Conservation (phyloP, 352 stramenopile genomes). For the Pythium aristosporum region DNA sequence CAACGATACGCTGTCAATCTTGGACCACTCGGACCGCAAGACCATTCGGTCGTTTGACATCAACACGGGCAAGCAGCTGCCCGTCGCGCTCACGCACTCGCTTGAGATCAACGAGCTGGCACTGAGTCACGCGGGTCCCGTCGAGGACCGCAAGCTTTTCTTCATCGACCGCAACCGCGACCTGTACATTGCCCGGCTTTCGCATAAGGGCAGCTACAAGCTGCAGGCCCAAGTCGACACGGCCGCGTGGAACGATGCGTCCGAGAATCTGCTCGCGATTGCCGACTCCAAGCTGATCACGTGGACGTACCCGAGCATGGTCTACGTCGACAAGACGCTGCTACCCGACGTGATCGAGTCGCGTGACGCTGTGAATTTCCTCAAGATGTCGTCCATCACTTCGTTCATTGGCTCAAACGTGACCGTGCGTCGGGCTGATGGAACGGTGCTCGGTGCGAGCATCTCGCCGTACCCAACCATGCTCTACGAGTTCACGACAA, state of each 20-base stretch:
- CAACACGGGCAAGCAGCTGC: constrained; percentile 77
- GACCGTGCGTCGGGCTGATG: constrained; percentile 86
- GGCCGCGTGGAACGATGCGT: constrained; percentile 87
- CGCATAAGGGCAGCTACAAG: constrained; percentile 71
- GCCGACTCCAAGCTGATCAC: constrained; percentile 88
- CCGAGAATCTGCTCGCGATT: constrained; percentile 86
- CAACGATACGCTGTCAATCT: constrained; percentile 83
- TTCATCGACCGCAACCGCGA: constrained; percentile 90
- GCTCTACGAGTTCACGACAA: constrained; percentile 84
- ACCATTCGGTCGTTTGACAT: constrained; percentile 90
- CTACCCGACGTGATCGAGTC: constrained; percentile 74
- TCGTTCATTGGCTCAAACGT: constrained; percentile 86
- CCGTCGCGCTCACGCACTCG: constrained; percentile 59
- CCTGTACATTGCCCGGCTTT: constrained; percentile 72
- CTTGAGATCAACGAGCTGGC: constrained; percentile 82
- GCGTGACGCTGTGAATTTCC: constrained; percentile 75
- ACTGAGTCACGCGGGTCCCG: constrained; percentile 75
- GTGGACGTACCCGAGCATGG: constrained; percentile 91
- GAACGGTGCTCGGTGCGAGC: constrained; percentile 76
- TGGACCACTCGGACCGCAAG: constrained; percentile 89
- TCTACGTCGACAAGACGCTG: constrained; percentile 91
- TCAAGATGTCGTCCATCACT: constrained; percentile 84
- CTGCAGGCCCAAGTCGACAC: constrained; percentile 91
- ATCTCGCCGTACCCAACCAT: constrained; percentile 82
- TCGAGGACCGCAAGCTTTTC: constrained; percentile 80